Base-by-base conservation (phyloP, 768 basidiomycete genomes). In the Phlebiopsis gigantea region DNA sequence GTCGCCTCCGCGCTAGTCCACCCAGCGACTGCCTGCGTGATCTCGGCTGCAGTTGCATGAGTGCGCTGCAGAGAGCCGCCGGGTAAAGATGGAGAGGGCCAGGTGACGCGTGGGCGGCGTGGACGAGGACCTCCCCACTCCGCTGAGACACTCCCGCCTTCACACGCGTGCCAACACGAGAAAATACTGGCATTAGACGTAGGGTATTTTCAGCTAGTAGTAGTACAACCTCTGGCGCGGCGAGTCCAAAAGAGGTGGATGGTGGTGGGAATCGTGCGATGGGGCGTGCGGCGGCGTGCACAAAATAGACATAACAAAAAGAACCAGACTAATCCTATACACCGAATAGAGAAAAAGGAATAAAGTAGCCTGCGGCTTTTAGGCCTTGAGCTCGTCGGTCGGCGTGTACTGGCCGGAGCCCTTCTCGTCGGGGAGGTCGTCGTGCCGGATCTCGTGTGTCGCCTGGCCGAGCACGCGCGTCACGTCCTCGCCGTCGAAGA, bases 401-500 rank as follows among this genome's bases (percentile, higher is more conserved):
- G 55, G 55, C n/a, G 59, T 60, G 39, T 57, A 60, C 12, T 39
- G 12, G 48, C 46, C 50, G 24, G 63, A 62, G 50, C 4, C 47
- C 48, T 70, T 71, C 57, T 70, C 67, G 57, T 57, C 54, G 19
- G 25, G 42, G 31, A 55, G n/a, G 34, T 48, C 43, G 17, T 64
- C 65, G 19, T 64, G 61, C 9, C 48, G 61, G 24, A 56, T 31
- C 1, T 66, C 65, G n/a, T 50, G 51, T 2, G 44, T 48, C 46
- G 25, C 59, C 17, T 34, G 22, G 46, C 46, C 41, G 39, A 59
- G 26, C 31, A 49, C 55, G 29, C 54, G 55, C 24, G 78, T 66
- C 22, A 75, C 80, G 1, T 81, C 79, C 10, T 83, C 80, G 39
- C 87, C 88, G 62, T 91, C 88, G 75, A 91, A 91, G 52, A 91